Base-by-base conservation (phyloP, 116 monocot species). In the Zostera marina region DNA sequence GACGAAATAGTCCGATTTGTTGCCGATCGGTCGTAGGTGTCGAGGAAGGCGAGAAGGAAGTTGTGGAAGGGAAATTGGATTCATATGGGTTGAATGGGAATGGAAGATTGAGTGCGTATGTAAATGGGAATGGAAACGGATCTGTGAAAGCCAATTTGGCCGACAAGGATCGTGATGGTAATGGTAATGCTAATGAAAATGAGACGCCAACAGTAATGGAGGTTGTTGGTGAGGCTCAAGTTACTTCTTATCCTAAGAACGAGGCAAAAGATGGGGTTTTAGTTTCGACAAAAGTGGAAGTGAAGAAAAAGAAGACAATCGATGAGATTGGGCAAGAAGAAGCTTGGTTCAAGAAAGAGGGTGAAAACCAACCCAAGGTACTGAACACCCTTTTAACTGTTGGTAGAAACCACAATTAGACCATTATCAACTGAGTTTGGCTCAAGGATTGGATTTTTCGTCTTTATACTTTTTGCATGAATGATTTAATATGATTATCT, bases 251-350 rank as follows among this genome's bases (percentile, higher is more conserved):
- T 8, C 6, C 22, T 19, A 8, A 12, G 23, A 26, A 54, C 22
- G 62, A 41, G 12, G 73, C 46, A 52, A 71, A 71, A 7, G 53
- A 26, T 3, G 42, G 53, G 43, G 49, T 32, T 40, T 1, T 13
- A 3, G 44, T 13, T n/a, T 20, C 32, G 3, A 26, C 32, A 32
- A 38, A 41, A 42, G 41, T 15, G 77, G 67, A 44, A n/a, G n/a
- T n/a, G 61, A 58, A 22, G 47, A 81, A 68, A 60, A 93, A 68
- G 67, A 81, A 63, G 70, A 84, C 81, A 44, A 63, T 93, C 9
- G 93, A 94, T 56, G 79, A 88, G 55, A 88, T 94, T 57, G 84
- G 81, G 7, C 74, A 69, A 68, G 88, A 93, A 66, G 93, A 93
- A 22, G 88, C 84, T 13, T 93, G 93, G 93, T 93, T 94, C 58